Evolutionary conservation across 306 rosid species (phyloP), one percentile per base, ranked within the genome.

Genomic region (Sphenostylis stenocarpa): DNA sequence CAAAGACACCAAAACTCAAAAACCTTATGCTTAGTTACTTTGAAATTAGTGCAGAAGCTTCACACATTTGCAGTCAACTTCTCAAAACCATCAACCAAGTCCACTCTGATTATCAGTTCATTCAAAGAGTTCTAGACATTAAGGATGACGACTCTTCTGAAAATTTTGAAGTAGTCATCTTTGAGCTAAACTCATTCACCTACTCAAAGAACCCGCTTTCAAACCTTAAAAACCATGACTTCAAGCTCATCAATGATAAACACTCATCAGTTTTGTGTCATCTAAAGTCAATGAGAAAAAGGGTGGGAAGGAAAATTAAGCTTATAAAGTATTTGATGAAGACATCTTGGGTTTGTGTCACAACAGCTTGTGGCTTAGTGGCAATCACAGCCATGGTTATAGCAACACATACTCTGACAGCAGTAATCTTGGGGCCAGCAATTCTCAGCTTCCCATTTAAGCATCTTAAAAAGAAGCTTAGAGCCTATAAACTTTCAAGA

Each of bases 1-100:
- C 84, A 14, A 67, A 34, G 20, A 31, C 62, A 1, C 85, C 84
- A n/a, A 47, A 87, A 31, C 75, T 88, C 24, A 88, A 84, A 75
- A 52, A 34, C 58, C 83, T 87, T 2, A 69, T 91, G 77, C 81
- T 87, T 28, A 79, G 66, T n/a, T 91, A 76, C 88, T 89, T 89
- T 55, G 83, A 86, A 33, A 80, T 84, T 3, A 91, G 84, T 31
- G 90, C 90, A 1, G 88, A 84, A 44, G 89, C 90, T 58, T 87
- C 93, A n/a, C 75, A 60, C n/a, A 60, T 89, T 31, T 88, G 89
- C 64, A 70, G 75, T 70, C 71, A 77, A 33, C 89, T 91, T 67
- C 87, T 91, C 60, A 77, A 70, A 72, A 81, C 81, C 87, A 77
- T 86, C 17, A 77, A 79, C 65, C 79, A 62, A 14, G 43, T 86